Conservation (phyloP, 73 alveolate species). For the Uronychia setigera region DNA sequence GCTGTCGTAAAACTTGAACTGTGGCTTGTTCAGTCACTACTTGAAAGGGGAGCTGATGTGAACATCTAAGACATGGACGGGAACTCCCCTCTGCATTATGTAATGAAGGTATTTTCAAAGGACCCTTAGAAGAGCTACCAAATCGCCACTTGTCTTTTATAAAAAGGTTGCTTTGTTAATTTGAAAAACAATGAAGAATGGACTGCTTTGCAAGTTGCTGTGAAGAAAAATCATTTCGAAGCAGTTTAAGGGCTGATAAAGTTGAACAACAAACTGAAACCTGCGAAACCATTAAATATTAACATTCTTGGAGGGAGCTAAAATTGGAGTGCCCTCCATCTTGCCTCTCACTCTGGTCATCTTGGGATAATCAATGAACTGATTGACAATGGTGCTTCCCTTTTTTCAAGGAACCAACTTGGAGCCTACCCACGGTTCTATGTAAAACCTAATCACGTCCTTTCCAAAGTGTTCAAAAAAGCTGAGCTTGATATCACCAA, state of each 20-base stretch:
- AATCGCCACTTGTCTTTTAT: slow-evolving; percentile 5
- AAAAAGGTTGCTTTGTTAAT: slow-evolving; percentile 11
- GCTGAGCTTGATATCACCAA: no score
- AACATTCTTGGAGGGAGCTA: slow-evolving; percentile 16
- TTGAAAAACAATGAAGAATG: slow-evolving; percentile 9
- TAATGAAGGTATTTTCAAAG: slow-evolving; percentile 5
- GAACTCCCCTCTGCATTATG: slow-evolving; percentile 29
- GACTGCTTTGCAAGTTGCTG: slow-evolving; percentile 33
- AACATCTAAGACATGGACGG: slow-evolving; percentile 22
- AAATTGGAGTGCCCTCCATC: slow-evolving; percentile 29
- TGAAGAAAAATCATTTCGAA: background rate
- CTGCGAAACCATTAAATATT: background rate
- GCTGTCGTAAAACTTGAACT: slow-evolving; percentile 18
- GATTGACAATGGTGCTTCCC: no score
- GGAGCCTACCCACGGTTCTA: no score
- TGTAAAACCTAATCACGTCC: no score
- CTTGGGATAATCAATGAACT: no score
- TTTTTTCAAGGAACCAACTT: no score
- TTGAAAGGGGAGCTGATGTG: slow-evolving; percentile 22
- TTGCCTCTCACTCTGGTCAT: slow-evolving; percentile 7
- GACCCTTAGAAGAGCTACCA: background rate
- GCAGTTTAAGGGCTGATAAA: slow-evolving; percentile 13
- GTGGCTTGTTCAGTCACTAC: slow-evolving; percentile 27
- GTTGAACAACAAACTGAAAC: background rate
- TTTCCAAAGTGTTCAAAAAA: no score